Evolutionary conservation across 805 yeast species (phyloP).

Genomic region (Lachancea fermentati): DNA sequence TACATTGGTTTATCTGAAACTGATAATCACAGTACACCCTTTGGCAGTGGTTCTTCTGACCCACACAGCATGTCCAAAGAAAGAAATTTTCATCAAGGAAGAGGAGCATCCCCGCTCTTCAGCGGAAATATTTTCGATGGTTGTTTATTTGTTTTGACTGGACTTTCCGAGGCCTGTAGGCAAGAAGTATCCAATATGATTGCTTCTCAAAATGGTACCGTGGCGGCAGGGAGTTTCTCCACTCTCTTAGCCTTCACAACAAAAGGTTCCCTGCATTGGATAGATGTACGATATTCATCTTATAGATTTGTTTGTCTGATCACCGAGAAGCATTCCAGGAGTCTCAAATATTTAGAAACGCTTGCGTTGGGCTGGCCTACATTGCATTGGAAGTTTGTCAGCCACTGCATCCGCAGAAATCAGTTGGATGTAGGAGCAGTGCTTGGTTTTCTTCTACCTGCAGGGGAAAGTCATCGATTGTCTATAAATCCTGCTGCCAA

Average conservation of each 20-base stretch:
- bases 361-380: conserved; percentile 86
- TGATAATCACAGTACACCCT: too few species aligned
- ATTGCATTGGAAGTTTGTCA: conserved; percentile 51
- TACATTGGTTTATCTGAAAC: neutral
- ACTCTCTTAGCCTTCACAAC: conserved; percentile 17
- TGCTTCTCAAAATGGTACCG: conserved; percentile 39
- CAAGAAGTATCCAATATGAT: conserved; percentile 34
- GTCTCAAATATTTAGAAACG: conserved; percentile 71
- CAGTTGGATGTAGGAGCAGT: conserved; percentile 30
- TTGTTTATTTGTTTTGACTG: conserved; percentile 39
- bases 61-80: too few species aligned
- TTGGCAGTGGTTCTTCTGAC: too few species aligned
- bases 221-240: conserved; percentile 34
- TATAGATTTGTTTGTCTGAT: conserved; percentile 61
- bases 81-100: too few species aligned
- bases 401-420: conserved; percentile 38
- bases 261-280: conserved; percentile 7
- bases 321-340: conserved; percentile 53
- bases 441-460: conserved; percentile 56
- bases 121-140: conserved; percentile 25
- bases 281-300: conserved; percentile 10
- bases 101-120: too few species aligned
- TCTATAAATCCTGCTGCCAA: conserved; percentile 9
- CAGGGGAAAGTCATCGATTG: conserved; percentile 57
- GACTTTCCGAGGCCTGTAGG: conserved; percentile 27